phyloP scores from a whole-genome alignment of 1,284 basidiomycete species.

The Heterobasidion parviporum region DNA sequence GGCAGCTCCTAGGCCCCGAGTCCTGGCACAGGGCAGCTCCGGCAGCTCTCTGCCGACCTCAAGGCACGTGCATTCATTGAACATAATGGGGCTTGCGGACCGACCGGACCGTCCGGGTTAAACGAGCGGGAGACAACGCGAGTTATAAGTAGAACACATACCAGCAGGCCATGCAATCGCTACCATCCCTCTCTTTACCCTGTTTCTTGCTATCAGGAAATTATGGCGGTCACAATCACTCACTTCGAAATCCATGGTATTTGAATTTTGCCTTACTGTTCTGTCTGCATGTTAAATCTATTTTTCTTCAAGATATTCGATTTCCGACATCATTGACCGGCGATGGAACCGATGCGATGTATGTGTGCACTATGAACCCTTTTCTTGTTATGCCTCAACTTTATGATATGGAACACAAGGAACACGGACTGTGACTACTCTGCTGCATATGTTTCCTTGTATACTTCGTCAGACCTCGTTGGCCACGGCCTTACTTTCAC shows the following conservation, averaged over 20 bases:
- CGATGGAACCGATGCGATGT: constrained; percentile 87
- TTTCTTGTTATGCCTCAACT: not conserved
- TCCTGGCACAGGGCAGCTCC: too few species aligned
- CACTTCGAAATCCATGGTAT: constrained; percentile 45
- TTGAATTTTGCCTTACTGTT: constrained; percentile 11
- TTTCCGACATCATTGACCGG: constrained; percentile 81
- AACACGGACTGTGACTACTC: constrained; percentile 95
- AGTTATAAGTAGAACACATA: not conserved
- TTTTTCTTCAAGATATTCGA: constrained; percentile 51
- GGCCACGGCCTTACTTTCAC: constrained; percentile 96
- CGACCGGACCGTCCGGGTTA: not conserved
- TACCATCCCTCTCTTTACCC: not conserved
- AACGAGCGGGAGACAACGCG: not conserved
- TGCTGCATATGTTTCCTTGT: constrained; percentile 80
- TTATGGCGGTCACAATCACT: constrained; percentile 37
- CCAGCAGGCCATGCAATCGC: not conserved
- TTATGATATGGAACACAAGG: constrained; percentile 32
- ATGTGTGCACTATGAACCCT: constrained; percentile 9
- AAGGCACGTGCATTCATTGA: too few species aligned
- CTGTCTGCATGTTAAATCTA: not conserved
- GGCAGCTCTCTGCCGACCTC: too few species aligned
- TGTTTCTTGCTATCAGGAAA: not conserved
- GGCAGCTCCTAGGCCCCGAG: too few species aligned
- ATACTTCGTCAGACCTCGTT: constrained; percentile 61
- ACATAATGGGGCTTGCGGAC: not conserved